A percentile compares a stretch with the other conserved stretches of the same genome.
Conservation (phyloP, 805 yeast genomes). For the Metschnikowia noctiluminum region DNA sequence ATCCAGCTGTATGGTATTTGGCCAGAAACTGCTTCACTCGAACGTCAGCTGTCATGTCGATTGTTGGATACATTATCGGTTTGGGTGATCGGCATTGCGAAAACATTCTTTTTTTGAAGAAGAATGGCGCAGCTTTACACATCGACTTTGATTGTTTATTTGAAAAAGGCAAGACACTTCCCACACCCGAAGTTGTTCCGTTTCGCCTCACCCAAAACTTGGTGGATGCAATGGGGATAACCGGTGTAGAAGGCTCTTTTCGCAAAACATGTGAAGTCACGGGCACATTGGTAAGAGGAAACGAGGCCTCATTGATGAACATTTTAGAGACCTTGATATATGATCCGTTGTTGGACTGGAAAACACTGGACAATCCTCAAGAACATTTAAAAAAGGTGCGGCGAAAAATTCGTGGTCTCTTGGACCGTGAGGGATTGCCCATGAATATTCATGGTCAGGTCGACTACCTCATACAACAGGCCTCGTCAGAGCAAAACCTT, state of each 20-base stretch:
- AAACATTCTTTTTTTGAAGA: constrained; percentile 71
- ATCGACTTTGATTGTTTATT: constrained; percentile 97
- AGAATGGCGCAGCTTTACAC: constrained; percentile 77
- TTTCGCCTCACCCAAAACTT: constrained; percentile 86
- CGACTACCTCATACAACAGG: constrained; percentile 80
- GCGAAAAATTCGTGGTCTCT: constrained; percentile 78
- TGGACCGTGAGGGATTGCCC: constrained; percentile 75
- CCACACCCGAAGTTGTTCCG: constrained; percentile 91
- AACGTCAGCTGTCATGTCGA: constrained; percentile 93
- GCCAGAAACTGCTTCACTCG: constrained; percentile 73
- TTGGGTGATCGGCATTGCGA: constrained; percentile 97
- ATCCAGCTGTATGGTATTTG: constrained; percentile 82
- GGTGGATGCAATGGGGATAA: constrained; percentile 84
- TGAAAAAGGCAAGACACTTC: constrained; percentile 72
- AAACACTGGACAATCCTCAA: constrained; percentile 49
- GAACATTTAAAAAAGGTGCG: constrained; percentile 69
- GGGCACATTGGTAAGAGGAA: constrained; percentile 61
- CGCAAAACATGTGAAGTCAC: constrained; percentile 85
- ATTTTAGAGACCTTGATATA: constrained; percentile 88
- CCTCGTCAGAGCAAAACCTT: constrained; percentile 66
- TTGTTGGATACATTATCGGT: constrained; percentile 91
- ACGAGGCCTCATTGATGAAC: constrained; percentile 84
- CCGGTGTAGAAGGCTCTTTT: constrained; percentile 87
- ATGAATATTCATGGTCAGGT: constrained; percentile 92
- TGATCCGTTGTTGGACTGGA: constrained; percentile 88